Evolutionary conservation across 805 yeast genomes (phyloP), one percentile per base, ranked within the genome.

Genomic region (Blastobotrys parvus): DNA sequence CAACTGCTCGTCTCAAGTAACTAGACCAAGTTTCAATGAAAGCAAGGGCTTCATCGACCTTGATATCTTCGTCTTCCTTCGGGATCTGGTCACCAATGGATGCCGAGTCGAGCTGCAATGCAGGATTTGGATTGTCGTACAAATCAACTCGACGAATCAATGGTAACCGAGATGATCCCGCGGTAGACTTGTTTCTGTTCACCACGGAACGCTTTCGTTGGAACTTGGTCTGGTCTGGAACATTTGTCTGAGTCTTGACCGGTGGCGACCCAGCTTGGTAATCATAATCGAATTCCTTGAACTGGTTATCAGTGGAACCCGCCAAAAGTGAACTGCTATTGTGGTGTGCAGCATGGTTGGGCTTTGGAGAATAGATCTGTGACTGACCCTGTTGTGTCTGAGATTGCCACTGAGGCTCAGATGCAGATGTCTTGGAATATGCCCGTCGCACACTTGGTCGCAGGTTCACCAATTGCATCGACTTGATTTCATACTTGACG

Each of bases 11-110:
- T 15, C 56, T 51, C 20, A 61, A 44, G 38, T 60, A 61, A 3
- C 48, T 33, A 2, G 61, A 53, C 64, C 65, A 61, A 1, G 62
- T 50, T 10, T 47, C 48, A 3, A 57, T 62, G 38, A 61, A 57
- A 5, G 53, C 56, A 22, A 55, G 38, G 4, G 58, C 60, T n/a
- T 50, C 57, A 4, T 57, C 58, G n/a, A 58, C 47, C 18, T 51
- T 41, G 22, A 25, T 21, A 4, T 36, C 39, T 3, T 35, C 25
- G 27, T 20, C 17, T 15, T 32, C 17, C 5, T 17, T 13, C 11
- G 15, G 13, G 33, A 4, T 4, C 17, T 15, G 8, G 19, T 13
- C 30, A 20, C 31, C 20, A 8, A 19, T 15, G 8, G 19, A 13
- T 21, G 30, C 17, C 4, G 32, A n/a, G 18, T 30, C 31, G 11